Percentiles rank a stretch among this genome's conserved stretches.
phyloP scores from a whole-genome alignment of 805 yeast genomes.

The Grigorovia humatica region DNA sequence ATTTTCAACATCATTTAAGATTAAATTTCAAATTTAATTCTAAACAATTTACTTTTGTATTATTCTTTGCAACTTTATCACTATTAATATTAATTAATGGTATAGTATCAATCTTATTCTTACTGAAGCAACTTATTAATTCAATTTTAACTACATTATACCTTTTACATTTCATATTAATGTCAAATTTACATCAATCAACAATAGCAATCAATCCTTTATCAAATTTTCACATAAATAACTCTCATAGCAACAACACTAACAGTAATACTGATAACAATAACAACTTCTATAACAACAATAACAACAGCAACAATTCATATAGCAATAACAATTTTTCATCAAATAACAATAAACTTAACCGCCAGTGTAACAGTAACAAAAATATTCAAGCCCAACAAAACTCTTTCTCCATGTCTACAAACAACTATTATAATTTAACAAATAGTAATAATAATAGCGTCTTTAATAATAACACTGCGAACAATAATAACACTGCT shows the following conservation, averaged over 20 bases:
- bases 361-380: neutral
- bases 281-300: neutral
- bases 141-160: neutral
- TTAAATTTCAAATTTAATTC: neutral
- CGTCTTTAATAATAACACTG: neutral
- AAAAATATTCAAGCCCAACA: neutral
- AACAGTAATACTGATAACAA: neutral
- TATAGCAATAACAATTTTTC: neutral
- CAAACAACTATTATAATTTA: neutral
- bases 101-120: neutral
- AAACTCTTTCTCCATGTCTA: neutral
- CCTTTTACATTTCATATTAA: neutral
- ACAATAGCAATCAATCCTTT: conserved; percentile 7
- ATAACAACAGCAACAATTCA: neutral
- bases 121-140: neutral
- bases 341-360: neutral
- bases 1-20: neutral
- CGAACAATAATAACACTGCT: neutral
- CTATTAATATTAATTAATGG: neutral
- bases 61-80: neutral
- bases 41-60: neutral
- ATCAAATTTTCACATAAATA: conserved; percentile 1
- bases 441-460: neutral
- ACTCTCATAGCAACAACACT: neutral
- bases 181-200: neutral